Percentiles rank a stretch among this genome's conserved stretches.
These are phyloP conservation scores for Cyphellophora attinorum DNA, from an alignment of 2,329 filamentous ascomycete species.

Conservation along the genomic window DNA sequence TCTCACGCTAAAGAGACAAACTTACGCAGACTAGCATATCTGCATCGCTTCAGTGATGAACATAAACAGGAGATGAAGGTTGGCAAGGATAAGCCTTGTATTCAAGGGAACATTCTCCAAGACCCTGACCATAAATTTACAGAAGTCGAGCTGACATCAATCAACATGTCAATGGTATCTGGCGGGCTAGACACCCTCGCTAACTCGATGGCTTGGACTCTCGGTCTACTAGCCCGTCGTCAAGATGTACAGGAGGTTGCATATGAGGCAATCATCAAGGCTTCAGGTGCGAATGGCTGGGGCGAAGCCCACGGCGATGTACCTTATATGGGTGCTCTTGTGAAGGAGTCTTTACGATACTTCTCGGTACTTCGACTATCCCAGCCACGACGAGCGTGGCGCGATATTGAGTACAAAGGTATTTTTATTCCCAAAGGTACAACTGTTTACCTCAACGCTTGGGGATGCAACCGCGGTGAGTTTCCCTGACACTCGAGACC, in stretches of 20 bases:
- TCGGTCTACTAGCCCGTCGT: constrained; percentile 8
- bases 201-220: constrained; percentile 6
- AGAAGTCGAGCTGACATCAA: constrained; percentile 4
- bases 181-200: constrained; percentile 7
- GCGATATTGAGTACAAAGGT: constrained; percentile 8
- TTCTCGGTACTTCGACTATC: constrained; percentile 9
- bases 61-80: constrained; percentile 6
- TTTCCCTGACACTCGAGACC: background rate
- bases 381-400: constrained; percentile 6
- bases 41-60: constrained; percentile 5
- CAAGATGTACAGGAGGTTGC: constrained; percentile 9
- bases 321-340: constrained; percentile 10
- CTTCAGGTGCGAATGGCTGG: no score
- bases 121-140: constrained; percentile 9
- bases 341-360: constrained; percentile 11
- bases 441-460: constrained; percentile 12
- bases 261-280: constrained; percentile 8
- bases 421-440: constrained; percentile 9
- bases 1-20: constrained; percentile 50
- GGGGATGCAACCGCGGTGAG: constrained; percentile 12
- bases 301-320: constrained; percentile 6
- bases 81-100: constrained; percentile 8
- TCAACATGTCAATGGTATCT: constrained; percentile 11
- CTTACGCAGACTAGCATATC: constrained; percentile 41
- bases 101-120: constrained; percentile 9